Conservation (phyloP, 495 filamentous ascomycete species). For the Trichoderma parareesei region DNA sequence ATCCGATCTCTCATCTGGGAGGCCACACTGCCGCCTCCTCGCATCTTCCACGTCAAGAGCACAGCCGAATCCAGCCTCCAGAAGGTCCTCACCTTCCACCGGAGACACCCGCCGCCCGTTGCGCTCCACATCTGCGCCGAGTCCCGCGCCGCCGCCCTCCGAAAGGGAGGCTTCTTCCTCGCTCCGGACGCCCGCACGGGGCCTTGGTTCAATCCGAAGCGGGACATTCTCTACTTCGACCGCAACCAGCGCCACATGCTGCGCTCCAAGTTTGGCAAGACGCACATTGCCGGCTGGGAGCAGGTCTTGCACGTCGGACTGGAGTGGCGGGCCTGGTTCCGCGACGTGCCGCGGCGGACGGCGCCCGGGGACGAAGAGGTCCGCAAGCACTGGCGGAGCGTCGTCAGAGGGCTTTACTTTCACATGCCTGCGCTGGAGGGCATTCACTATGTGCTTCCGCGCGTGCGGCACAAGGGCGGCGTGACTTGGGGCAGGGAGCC, state of each 20-base stretch:
- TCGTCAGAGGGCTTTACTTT: slow-evolving; percentile 1
- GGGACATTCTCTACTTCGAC: slow-evolving; percentile 17
- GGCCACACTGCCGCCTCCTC: slow-evolving; percentile 20
- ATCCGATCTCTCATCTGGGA: slow-evolving; percentile 27
- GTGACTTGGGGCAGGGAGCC: slow-evolving; percentile 10
- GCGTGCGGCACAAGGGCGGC: slow-evolving; percentile 9
- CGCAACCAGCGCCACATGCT: slow-evolving; percentile 11
- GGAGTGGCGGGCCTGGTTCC: slow-evolving; percentile 13
- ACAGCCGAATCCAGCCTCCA: background rate
- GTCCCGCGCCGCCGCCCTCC: slow-evolving; percentile 20
- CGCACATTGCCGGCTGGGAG: slow-evolving; percentile 5
- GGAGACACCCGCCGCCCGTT: slow-evolving; percentile 15
- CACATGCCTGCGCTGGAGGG: slow-evolving; percentile 1
- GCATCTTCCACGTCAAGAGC: slow-evolving; percentile 23
- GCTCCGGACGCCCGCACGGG: slow-evolving; percentile 21
- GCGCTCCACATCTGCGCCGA: slow-evolving; percentile 23
- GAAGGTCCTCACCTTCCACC: slow-evolving; percentile 9
- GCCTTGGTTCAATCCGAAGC: slow-evolving; percentile 21
- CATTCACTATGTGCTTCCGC: slow-evolving; percentile 10
- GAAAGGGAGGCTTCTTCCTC: slow-evolving; percentile 18
- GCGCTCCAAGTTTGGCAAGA: background rate
- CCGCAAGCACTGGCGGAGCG: background rate
- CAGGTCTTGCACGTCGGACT: slow-evolving; percentile 8
- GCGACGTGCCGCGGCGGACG: slow-evolving; percentile 7
- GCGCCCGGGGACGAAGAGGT: background rate